phyloP scores from a whole-genome alignment of 331 rosid genomes.

The Stylosanthes scabra region DNA sequence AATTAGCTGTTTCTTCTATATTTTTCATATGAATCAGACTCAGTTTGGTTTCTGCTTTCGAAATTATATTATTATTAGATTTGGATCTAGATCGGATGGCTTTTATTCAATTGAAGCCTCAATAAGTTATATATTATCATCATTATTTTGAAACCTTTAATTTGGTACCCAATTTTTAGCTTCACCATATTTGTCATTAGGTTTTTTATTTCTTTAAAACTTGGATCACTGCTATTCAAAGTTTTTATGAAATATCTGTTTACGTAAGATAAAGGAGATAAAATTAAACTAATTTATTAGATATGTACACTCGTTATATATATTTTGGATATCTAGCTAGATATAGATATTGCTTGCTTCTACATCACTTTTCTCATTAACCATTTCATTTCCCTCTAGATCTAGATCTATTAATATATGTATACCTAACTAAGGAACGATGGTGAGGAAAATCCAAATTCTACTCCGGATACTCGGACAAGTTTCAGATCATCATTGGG shows the following conservation, averaged over 20 bases:
- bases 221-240: not conserved
- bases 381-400: no score
- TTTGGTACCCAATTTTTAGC: not conserved
- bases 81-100: not conserved
- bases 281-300: not conserved
- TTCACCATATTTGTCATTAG: not conserved
- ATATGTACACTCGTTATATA: not conserved
- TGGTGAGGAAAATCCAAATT: no score
- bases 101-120: not conserved
- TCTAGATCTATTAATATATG: no score
- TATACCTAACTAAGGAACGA: no score
- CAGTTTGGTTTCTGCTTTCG: not conserved
- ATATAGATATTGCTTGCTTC: no score
- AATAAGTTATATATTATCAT: not conserved
- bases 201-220: not conserved
- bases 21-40: not conserved
- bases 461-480: no score
- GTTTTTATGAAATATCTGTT: no score
- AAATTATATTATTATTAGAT: not conserved
- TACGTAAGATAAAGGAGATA: not conserved
- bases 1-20: not conserved
- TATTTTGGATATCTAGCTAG: no score
- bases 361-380: no score
- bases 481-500: no score
- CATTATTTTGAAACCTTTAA: not conserved